Evolutionary conservation across 805 yeast species (phyloP), one percentile per base, ranked within the genome.

Genomic region (Ogataea kodamae): DNA sequence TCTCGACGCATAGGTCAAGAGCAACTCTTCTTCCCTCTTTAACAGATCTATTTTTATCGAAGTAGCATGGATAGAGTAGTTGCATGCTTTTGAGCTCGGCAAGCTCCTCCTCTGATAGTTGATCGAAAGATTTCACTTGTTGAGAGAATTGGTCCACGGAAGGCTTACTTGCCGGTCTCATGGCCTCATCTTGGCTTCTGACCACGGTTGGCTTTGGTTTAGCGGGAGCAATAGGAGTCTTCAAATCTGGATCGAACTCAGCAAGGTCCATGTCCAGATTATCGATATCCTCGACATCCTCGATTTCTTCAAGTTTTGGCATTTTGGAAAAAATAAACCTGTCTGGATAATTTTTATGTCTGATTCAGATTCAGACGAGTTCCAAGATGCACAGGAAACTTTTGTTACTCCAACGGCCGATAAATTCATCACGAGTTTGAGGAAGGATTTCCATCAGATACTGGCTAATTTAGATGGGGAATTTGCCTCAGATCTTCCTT

Each of bases 181-280:
- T 8, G n/a, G 20, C 24, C 13, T 18, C 26, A 25, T 35, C 33
- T n/a, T 35, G 30, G 13, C 30, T 24, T 17, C 33, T 24, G 6
- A 70, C 74, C 12, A 81, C 67, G 1, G 67, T 59, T 22, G 86
- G 82, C 42, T 71, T 70, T 14, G 79, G 72, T 47, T 72, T 68
- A 30, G 61, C 62, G 13, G 88, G 87, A 1, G 89, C 89, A 14
- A 81, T 61, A 6, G 90, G 84, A 0, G 90, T 80, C 25, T 59
- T 69, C 43, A 82, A 61, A 23, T 62, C 58, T 15, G 81, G 88
- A 59, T 88, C 97, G 44, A 87, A 82, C 64, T 90, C 94, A 3
- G 95, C 94, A 17, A 89, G 67, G 61, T 89, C 96, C 84, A 86
- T 81, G 50, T 90, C 96, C 78, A 87, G 68, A 64, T 88, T 80